phyloP scores from a whole-genome alignment of 108 stramenopile genomes.

The Nitzschia inconspicua region DNA sequence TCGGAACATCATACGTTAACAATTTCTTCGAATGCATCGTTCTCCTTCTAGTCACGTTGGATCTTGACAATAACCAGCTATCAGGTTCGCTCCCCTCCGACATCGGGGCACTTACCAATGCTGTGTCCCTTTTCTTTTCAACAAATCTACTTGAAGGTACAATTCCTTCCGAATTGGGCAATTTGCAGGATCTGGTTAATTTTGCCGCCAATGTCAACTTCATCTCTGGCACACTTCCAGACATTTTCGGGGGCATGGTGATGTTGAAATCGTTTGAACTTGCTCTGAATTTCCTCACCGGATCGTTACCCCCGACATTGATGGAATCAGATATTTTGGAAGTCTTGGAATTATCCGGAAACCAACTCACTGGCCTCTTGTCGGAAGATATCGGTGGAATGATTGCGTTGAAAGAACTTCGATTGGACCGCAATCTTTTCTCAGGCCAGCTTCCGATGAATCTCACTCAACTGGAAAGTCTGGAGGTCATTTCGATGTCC shows the following conservation, averaged over 20 bases:
- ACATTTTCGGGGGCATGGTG: conserved; percentile 9
- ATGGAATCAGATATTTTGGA: not conserved
- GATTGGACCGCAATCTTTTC: conserved; percentile 38
- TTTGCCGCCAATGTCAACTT: conserved; percentile 5
- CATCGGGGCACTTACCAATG: conserved; percentile 9
- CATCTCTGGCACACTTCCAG: conserved; percentile 34
- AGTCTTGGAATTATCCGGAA: conserved; percentile 10
- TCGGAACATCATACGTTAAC: too few species aligned
- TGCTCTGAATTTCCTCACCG: conserved; percentile 23
- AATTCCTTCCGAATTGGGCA: conserved; percentile 13
- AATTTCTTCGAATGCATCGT: not conserved
- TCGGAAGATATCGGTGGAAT: conserved; percentile 20
- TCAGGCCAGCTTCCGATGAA: conserved; percentile 46
- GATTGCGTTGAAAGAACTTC: conserved; percentile 26
- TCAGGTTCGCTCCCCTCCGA: conserved; percentile 22
- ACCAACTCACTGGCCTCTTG: conserved; percentile 39
- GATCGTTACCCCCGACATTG: conserved; percentile 36
- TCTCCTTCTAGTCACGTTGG: conserved; percentile 12
- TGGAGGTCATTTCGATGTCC: conserved; percentile 17
- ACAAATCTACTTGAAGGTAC: conserved; percentile 7
- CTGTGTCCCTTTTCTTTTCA: not conserved
- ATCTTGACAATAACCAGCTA: conserved; percentile 19
- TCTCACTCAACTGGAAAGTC: conserved; percentile 1
- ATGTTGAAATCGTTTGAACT: conserved; percentile 23
- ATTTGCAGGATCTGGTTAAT: not conserved